phyloP scores from a whole-genome alignment of 2,329 filamentous ascomycete species.

The Phialophora verrucosa region DNA sequence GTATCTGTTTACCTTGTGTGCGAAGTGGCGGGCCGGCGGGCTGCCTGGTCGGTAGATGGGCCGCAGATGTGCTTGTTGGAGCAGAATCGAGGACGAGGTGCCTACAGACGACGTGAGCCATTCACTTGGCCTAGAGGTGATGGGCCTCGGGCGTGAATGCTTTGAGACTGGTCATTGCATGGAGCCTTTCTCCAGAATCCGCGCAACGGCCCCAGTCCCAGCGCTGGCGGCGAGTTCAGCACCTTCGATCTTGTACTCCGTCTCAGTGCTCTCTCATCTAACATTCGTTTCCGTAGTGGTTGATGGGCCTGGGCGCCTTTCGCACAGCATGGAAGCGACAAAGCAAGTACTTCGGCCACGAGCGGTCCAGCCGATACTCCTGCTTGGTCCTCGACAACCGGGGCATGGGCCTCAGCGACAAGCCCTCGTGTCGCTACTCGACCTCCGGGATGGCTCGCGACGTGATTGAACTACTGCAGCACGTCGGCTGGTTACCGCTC shows the following conservation, averaged over 20 bases:
- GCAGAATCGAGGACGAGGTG: neutral
- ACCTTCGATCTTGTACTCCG: neutral
- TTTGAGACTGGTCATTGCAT: neutral
- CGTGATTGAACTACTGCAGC: conserved; percentile 69
- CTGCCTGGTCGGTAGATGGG: too few species aligned
- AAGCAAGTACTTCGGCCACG: conserved; percentile 80
- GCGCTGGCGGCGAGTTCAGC: neutral
- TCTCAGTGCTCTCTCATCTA: neutral
- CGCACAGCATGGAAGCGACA: conserved; percentile 80
- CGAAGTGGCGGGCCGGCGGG: neutral
- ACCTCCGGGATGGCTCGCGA: conserved; percentile 86
- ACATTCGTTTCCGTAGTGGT: conserved; percentile 59
- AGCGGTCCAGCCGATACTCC: conserved; percentile 67
- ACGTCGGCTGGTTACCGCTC: conserved; percentile 69
- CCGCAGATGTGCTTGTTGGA: neutral
- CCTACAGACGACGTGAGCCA: neutral
- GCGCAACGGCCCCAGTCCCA: neutral
- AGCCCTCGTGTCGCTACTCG: conserved; percentile 76
- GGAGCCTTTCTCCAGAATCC: neutral
- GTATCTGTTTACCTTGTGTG: neutral
- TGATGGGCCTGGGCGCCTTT: conserved; percentile 78
- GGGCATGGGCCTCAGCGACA: conserved; percentile 80
- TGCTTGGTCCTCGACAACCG: conserved; percentile 82
- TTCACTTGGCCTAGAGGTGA: neutral
- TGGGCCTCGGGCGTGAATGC: neutral